Evolutionary conservation across 768 basidiomycete species (phyloP).

Genomic region (Saitozyma podzolica): DNA sequence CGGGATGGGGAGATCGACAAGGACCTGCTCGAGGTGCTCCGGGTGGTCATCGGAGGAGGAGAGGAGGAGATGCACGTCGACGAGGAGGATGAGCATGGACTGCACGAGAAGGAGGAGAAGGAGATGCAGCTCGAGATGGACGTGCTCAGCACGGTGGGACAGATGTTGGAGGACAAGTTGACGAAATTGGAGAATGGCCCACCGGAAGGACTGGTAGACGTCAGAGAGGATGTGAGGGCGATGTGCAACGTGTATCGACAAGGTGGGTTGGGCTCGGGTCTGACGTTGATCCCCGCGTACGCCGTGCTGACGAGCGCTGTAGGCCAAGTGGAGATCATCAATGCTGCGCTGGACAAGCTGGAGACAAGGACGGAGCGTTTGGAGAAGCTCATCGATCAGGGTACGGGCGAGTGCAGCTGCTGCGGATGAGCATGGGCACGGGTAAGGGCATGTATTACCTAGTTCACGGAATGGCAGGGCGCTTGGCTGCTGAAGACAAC

Average conservation of each 20-base stretch:
- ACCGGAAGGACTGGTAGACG: slow-evolving; percentile 58
- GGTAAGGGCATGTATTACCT: too few species aligned
- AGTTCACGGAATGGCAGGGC: too few species aligned
- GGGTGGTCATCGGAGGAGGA: slow-evolving; percentile 36
- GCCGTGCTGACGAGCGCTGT: not conserved
- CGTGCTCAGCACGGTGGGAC: slow-evolving; percentile 64
- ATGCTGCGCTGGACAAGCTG: slow-evolving; percentile 28
- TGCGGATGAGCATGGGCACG: slow-evolving; percentile 15
- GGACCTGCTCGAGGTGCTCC: slow-evolving; percentile 47
- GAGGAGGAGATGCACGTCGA: slow-evolving; percentile 44
- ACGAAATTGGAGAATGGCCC: slow-evolving; percentile 23
- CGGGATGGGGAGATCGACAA: slow-evolving; percentile 41
- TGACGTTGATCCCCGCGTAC: not conserved
- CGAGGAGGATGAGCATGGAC: slow-evolving; percentile 15
- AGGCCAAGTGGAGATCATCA: slow-evolving; percentile 45
- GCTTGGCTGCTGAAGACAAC: too few species aligned
- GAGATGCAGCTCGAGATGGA: slow-evolving; percentile 65
- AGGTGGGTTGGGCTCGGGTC: slow-evolving; percentile 55
- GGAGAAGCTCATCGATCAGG: slow-evolving; percentile 38
- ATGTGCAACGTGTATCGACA: slow-evolving; percentile 73
- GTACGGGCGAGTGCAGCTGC: slow-evolving; percentile 38
- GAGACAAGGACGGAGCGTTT: slow-evolving; percentile 37
- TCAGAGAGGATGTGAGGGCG: slow-evolving; percentile 60
- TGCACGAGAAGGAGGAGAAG: slow-evolving; percentile 37
- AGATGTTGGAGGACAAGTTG: slow-evolving; percentile 61